These are phyloP conservation scores for Fusarium pseudonygamai DNA, from an alignment of 2,329 filamentous ascomycete species.

Conservation along the genomic window DNA sequence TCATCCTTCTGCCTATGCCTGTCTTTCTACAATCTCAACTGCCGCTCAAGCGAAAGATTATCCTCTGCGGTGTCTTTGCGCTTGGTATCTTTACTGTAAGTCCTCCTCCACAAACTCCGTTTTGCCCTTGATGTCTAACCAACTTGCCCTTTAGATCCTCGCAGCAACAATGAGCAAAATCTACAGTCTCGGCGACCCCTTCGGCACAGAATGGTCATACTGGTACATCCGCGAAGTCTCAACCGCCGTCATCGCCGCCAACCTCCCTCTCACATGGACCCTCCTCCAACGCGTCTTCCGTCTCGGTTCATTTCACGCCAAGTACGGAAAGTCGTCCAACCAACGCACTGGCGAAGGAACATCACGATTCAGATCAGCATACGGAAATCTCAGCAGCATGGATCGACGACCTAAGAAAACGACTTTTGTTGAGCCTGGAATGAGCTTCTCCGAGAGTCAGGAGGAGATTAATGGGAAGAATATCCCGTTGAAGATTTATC, in stretches of 20 bases:
- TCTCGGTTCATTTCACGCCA: slow-evolving; percentile 42
- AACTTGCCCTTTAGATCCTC: slow-evolving; percentile 18
- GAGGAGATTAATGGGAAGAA: slow-evolving; percentile 49
- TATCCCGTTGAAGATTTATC: slow-evolving; percentile 51
- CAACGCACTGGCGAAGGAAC: slow-evolving; percentile 38
- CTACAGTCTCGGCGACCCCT: slow-evolving; percentile 54
- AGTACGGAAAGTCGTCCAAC: slow-evolving; percentile 39
- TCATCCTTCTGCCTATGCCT: slow-evolving; percentile 65
- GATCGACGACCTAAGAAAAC: slow-evolving; percentile 10
- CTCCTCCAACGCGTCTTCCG: slow-evolving; percentile 52
- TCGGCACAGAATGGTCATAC: slow-evolving; percentile 51
- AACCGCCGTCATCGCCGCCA: slow-evolving; percentile 56
- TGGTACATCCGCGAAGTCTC: slow-evolving; percentile 59
- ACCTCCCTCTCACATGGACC: slow-evolving; percentile 56
- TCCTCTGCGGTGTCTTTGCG: slow-evolving; percentile 57
- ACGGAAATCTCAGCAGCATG: slow-evolving; percentile 40
- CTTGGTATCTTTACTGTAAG: slow-evolving; percentile 57
- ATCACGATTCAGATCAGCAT: slow-evolving; percentile 33
- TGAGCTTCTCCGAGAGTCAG: slow-evolving; percentile 47
- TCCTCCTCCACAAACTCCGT: too few species aligned
- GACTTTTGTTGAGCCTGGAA: slow-evolving; percentile 21
- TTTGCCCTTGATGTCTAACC: too few species aligned
- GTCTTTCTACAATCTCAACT: slow-evolving; percentile 60
- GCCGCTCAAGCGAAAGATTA: slow-evolving; percentile 58
- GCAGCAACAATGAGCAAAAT: slow-evolving; percentile 49